Base-by-base conservation (phyloP, 495 filamentous ascomycete genomes). In the Penicillium flavigenum region DNA sequence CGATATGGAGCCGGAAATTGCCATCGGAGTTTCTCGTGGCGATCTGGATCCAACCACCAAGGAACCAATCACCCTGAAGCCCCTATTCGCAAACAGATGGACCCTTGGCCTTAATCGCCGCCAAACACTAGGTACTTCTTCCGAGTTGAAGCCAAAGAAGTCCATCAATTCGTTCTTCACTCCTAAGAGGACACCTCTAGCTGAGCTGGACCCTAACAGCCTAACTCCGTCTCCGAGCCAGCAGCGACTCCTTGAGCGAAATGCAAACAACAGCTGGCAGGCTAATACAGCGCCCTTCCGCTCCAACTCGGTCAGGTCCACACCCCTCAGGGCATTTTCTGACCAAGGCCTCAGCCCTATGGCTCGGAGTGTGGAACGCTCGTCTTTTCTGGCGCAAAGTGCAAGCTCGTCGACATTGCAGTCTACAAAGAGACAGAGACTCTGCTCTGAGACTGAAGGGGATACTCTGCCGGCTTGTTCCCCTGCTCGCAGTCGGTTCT, bases 1-100 rank as follows among this genome's bases (percentile, higher is more conserved):
- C 19, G 79, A 85, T 55, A 81, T 92, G 22, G 86, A 89, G 31
- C 74, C 81, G 4, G 76, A 85, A 38, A 69, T 91, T 63, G 92
- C 94, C 3, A 73, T 78, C 59, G 85, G 85, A 5, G 88, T 99
- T 54, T 90, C 93, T n/a, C 68, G 60, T 12, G 94, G 94, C 22
- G 89, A 97, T 58, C 71, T 97, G 27, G 86, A 98, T 69, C 94
- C 94, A 16, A 92, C 91, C 57, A 95, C 91, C 16, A 97, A 96
- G 70, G 65, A 86, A 45, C 79, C 78, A 3, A 87, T 96, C 53
- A 53, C 61, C n/a, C 27, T 78, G 47, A 73, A 73, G 53, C 71
- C 72, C 14, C 20, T 61, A 26, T 51, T 47, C 34, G 45, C 65
- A 49, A 61, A 53, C 57, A 72, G 64, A 61, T 47, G 62, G 5